Base-by-base conservation (phyloP, 176 grass and related monocot genomes). In the Melocanna baccifera region DNA sequence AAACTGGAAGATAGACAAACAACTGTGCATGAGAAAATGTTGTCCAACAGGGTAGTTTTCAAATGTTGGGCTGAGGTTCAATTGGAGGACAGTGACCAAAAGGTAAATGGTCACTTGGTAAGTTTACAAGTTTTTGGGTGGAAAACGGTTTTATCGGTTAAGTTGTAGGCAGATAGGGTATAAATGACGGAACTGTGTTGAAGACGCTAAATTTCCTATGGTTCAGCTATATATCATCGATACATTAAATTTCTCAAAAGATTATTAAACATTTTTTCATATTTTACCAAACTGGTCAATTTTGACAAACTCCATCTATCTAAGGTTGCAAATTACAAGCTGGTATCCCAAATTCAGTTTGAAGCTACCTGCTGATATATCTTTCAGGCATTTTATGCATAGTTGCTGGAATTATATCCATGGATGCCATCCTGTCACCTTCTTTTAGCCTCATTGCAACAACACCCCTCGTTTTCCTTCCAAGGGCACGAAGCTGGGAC, bases 371-470 rank as follows among this genome's bases (percentile, higher is more conserved):
- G 81, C 69, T 87, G 32, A 1, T 20, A 81, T 11, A 68, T 26
- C 25, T 89, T 83, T 81, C 91, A 69, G 85, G 89, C 89, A 90
- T 86, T 61, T 90, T 92, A 76, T 92, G 89, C 77, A 85, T 83
- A 37, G 90, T 69, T 70, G 86, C 81, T 71, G 96, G 91, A 72
- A 96, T 96, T 85, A 94, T 86, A 84, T 96, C 91, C 96, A 99
- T 94, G 12, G 93, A 85, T 78, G 96, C 96, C 87, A 98, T 87
- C 78, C 91, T 96, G 70, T 96, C 96, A 8, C 59, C 87, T 85
- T 88, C 91, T 84, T 78, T 96, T 48, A 98, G 88, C 73, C 32
- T 96, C 96, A 95, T 99, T 13, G 96, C 86, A 87, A 32, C n/a
- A n/a, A 65, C 53, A 46, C 96, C 96, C 84, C 81, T 96, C 56